phyloP scores from a whole-genome alignment of 441 rosid genomes.

The Caryocar brasiliense region DNA sequence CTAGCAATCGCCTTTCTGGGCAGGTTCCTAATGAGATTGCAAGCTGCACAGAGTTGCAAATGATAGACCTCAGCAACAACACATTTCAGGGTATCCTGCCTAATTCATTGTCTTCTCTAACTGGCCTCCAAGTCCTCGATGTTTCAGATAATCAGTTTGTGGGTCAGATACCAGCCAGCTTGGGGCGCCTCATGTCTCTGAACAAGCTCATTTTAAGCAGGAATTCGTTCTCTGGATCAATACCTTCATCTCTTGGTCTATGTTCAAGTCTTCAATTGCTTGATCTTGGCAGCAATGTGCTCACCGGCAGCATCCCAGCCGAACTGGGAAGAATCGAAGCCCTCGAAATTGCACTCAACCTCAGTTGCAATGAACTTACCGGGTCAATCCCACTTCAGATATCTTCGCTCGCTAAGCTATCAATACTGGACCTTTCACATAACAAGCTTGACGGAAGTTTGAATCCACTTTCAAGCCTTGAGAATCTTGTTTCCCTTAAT shows the following conservation, averaged over 20 bases:
- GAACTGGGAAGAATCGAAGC: slow-evolving; percentile 64
- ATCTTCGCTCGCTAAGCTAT: slow-evolving; percentile 77
- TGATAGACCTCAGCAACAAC: slow-evolving; percentile 84
- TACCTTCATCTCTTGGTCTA: slow-evolving; percentile 61
- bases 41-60: slow-evolving; percentile 61
- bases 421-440: slow-evolving; percentile 69
- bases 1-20: slow-evolving; percentile 68
- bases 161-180: slow-evolving; percentile 59
- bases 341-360: slow-evolving; percentile 83
- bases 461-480: slow-evolving; percentile 47
- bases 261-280: slow-evolving; percentile 82
- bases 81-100: slow-evolving; percentile 57
- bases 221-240: slow-evolving; percentile 62
- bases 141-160: slow-evolving; percentile 47
- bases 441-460: slow-evolving; percentile 71
- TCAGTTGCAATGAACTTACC: slow-evolving; percentile 68
- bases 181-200: slow-evolving; percentile 60
- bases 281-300: slow-evolving; percentile 77
- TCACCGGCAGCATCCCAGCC: slow-evolving; percentile 57
- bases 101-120: slow-evolving; percentile 51
- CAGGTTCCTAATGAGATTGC: slow-evolving; percentile 64
- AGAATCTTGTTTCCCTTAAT: slow-evolving; percentile 76
- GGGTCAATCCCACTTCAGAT: slow-evolving; percentile 68
- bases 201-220: slow-evolving; percentile 58
- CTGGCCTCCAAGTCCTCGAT: slow-evolving; percentile 70